Evolutionary conservation across 1,284 basidiomycete species (phyloP), one percentile per base, ranked within the genome.

Genomic region (Fomitiporia mediterranea): DNA sequence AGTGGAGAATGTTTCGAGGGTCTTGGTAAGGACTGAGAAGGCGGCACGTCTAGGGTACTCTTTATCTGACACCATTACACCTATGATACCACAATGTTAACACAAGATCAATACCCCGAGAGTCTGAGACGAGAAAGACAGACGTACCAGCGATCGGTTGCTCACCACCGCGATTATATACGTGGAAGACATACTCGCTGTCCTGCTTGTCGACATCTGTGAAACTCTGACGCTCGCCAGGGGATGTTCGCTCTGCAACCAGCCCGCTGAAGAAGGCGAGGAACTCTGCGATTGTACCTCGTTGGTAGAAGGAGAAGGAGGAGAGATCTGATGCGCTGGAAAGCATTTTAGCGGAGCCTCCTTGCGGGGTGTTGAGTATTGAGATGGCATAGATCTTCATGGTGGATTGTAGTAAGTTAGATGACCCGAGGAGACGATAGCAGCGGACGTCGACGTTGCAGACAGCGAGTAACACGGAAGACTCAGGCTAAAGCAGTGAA

Each of bases 1-100:
- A 56, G 86, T 75, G 5, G 84, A 80, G 68, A 97, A 98, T 61
- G 99, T 96, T 64, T 99, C 97, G 21, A 99, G 80, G 21, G 97
- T 71, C 75, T 98, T 99, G 63, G 93, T 88, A 58, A 99, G 78
- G 39, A 99, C 81, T 4, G 94, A 96, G 76, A 98, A 99, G 2
- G 95, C 96, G 7, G 96, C 93, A 55, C 97, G 87, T 55, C 93
- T 90, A 48, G 96, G 97, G 74, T 99, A 99, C 68, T 99, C 96
- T 52, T 90, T 81, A 74, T 98, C 96, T 38, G 94, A 89, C 66
- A 99, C 90, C 67, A 98, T 85, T 58, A 98, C 91, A 50, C 84
- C 96, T 88, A n/a, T 70, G 47, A 66, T 58, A 35, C 5, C 25
- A 17, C 7, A 13, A 30, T 4, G 44, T 46, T 17, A 46, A 28